These are phyloP conservation scores for Linnemannia elongata DNA, from an alignment of 192 early-diverging fungal species.

Conservation along the genomic window DNA sequence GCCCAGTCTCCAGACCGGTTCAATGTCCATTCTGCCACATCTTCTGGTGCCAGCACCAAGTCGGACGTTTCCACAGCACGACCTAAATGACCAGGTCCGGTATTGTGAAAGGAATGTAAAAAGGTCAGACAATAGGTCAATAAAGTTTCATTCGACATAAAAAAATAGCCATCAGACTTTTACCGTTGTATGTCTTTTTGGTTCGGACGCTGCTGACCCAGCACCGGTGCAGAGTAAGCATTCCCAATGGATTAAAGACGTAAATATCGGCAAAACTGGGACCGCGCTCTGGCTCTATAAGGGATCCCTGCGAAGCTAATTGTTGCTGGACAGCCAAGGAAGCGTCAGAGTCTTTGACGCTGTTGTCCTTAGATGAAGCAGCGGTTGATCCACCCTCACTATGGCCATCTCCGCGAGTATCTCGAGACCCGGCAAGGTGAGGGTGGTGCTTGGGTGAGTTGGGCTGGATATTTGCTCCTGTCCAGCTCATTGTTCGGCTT, in stretches of 20 bases:
- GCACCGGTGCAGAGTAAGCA: constrained; percentile 68
- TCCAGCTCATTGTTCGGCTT: constrained; percentile 56
- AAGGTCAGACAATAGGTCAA: neutral
- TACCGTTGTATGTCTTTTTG: constrained; percentile 61
- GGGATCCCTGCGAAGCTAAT: constrained; percentile 47
- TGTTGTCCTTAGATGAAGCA: neutral
- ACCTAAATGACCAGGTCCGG: constrained; percentile 10
- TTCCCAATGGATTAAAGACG: constrained; percentile 68
- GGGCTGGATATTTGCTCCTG: constrained; percentile 23
- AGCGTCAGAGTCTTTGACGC: constrained; percentile 45
- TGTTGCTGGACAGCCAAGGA: constrained; percentile 59
- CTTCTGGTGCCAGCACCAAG: constrained; percentile 63
- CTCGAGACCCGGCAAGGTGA: neutral
- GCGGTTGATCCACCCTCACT: constrained; percentile 2
- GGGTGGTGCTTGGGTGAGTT: constrained; percentile 19
- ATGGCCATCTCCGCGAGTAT: constrained; percentile 31
- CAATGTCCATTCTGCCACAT: constrained; percentile 71
- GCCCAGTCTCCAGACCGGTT: constrained; percentile 62
- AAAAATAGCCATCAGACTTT: neutral
- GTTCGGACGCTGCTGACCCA: constrained; percentile 63
- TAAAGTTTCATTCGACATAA: neutral
- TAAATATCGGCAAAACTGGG: constrained; percentile 65
- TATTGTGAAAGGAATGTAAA: neutral
- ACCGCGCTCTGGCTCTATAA: constrained; percentile 47
- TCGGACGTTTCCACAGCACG: constrained; percentile 64